Percentiles rank a stretch among this genome's conserved stretches.
These are phyloP conservation scores for Cryptosporidium sp. DNA, from an alignment of 169 alveolate genomes.

Conservation along the genomic window DNA sequence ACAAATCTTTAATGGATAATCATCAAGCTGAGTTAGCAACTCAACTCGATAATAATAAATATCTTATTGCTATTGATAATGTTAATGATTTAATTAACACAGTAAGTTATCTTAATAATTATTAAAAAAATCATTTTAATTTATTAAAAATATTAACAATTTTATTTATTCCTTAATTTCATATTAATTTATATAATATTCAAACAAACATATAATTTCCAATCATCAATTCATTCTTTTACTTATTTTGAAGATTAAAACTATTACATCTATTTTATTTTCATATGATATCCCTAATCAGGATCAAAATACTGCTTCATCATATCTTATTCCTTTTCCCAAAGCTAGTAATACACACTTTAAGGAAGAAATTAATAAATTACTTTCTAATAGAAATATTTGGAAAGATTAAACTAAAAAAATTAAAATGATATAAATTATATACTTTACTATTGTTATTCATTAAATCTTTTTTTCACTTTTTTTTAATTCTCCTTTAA, in stretches of 20 bases:
- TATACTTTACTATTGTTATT: neutral
- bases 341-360: slow-evolving; percentile 31
- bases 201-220: neutral
- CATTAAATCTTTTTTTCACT: neutral
- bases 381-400: slow-evolving; percentile 8
- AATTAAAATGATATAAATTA: neutral
- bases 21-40: slow-evolving; percentile 84
- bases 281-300: neutral
- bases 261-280: neutral
- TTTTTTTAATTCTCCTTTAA: neutral
- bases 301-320: neutral
- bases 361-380: slow-evolving; percentile 8
- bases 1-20: slow-evolving; percentile 82
- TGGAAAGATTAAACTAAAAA: slow-evolving; percentile 12
- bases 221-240: neutral
- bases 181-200: neutral
- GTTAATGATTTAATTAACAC: slow-evolving; percentile 3
- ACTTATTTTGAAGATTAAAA: neutral
- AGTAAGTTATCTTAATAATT: slow-evolving; percentile 5
- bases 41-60: slow-evolving; percentile 27
- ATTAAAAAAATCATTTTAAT: no score
- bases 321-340: slow-evolving; percentile 23
- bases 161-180: neutral
- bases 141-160: no score
- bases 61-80: slow-evolving; percentile 59